Percentiles rank a stretch among this genome's conserved stretches.
Conservation (phyloP, 257 asterid species). For the Verbascum thapsus region DNA sequence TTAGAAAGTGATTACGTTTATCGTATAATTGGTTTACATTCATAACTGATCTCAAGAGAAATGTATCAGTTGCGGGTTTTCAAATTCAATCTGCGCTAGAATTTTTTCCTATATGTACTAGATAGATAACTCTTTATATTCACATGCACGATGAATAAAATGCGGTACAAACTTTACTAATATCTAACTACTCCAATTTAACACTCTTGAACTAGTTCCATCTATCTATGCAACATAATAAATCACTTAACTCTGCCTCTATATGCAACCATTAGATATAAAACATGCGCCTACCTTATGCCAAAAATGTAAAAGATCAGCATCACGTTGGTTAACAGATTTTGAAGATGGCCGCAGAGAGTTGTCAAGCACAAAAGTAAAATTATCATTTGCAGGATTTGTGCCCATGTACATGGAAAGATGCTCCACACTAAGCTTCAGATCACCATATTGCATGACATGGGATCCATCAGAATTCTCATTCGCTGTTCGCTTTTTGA, state of each 20-base stretch:
- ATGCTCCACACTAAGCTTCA: slow-evolving; percentile 47
- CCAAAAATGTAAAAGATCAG: slow-evolving; percentile 93
- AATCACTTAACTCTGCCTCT: too few relatives aligned
- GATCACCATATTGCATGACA: slow-evolving; percentile 91
- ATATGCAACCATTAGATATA: too few relatives aligned
- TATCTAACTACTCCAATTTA: not conserved
- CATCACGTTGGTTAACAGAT: slow-evolving; percentile 85
- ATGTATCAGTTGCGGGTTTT: too few relatives aligned
- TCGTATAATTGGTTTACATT: too few relatives aligned
- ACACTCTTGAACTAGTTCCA: slow-evolving; percentile 3
- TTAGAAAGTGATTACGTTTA: too few relatives aligned
- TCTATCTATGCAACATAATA: too few relatives aligned
- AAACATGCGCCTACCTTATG: slow-evolving; percentile 56
- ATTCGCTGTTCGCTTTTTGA: slow-evolving; percentile 67
- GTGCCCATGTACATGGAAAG: slow-evolving; percentile 75
- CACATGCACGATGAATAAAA: too few relatives aligned
- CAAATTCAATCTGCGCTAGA: too few relatives aligned
- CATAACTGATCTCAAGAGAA: too few relatives aligned
- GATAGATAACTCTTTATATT: too few relatives aligned
- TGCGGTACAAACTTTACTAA: too few relatives aligned
- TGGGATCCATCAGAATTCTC: slow-evolving; percentile 78
- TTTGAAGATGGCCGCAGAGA: slow-evolving; percentile 48
- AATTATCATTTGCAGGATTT: slow-evolving; percentile 80
- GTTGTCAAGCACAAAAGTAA: slow-evolving; percentile 55
- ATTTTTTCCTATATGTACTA: too few relatives aligned